Base-by-base conservation (phyloP, 208 protist species). In the Borovskyia barvae region DNA sequence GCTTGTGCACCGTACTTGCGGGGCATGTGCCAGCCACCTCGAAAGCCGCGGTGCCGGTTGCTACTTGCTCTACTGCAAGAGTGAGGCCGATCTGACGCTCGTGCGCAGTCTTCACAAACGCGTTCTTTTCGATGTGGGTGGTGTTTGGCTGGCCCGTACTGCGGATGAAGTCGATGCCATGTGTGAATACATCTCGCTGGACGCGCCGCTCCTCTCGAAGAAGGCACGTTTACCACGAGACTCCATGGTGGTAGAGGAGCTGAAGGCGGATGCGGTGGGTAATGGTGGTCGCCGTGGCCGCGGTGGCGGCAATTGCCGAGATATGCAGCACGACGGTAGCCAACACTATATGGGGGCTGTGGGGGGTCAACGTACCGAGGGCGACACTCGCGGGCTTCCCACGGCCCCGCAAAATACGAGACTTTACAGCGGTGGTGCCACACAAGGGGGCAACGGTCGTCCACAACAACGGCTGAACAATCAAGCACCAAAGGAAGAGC, bases 221-320 rank as follows among this genome's bases (percentile, higher is more conserved):
- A 78, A 78, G 68, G 63, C 80, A 9, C 83, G 79, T 12, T 66
- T 94, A 15, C 87, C 87, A 30, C 69, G 77, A 0, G 82, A 91
- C 39, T 85, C 80, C 17, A 85, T 94, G 79, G 83, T 94, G 19
- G 77, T 94, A 3, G 84, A 94, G 70, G 83, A 94, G 57, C 57
- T 89, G 11, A 85, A 87, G 63, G 52, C 65, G 19, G 82, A 83
- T 3, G 60, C 70, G 2, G 17, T 43, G 17, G 55, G 51, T 32
- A 29, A 30, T 14, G 48, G 55, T 3, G 6, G 29, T 12, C 52
- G 58, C 5, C 67, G 69, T 39, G 48, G 58, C 1, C 20, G 51
- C 47, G 26, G 40, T 25, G 66, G 29, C 40, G 49, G 33, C 14
- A 24, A 37, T 29, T 24, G 48, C 12, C 28, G 62, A n/a, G 64